Percentiles rank a stretch among this genome's conserved stretches.
phyloP scores from a whole-genome alignment of 345 rosid species.

The Capsella bursapastoris region DNA sequence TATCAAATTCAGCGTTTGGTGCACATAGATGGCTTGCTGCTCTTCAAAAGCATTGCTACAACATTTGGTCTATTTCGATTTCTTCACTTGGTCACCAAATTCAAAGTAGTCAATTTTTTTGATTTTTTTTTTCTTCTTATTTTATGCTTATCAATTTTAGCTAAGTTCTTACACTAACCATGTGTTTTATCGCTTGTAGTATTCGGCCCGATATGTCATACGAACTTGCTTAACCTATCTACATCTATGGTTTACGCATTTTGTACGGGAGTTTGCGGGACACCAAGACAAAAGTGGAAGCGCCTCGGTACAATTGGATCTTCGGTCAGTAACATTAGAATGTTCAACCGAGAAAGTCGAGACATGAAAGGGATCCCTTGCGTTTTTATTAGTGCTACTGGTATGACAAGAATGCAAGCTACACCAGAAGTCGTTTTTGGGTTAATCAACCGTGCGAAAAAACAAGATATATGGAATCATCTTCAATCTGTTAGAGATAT shows the following conservation, averaged over 20 bases:
- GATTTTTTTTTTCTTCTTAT: neutral
- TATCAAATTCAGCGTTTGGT: conserved; percentile 48
- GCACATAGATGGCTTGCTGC: conserved; percentile 60
- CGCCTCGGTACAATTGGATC: conserved; percentile 2
- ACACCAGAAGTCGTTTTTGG: conserved; percentile 48
- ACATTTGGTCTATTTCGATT: neutral
- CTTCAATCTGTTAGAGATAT: conserved; percentile 40
- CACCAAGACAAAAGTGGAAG: conserved; percentile 50
- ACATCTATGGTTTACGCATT: conserved; percentile 51
- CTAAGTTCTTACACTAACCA: neutral
- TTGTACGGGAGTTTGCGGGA: conserved; percentile 56
- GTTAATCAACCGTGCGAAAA: conserved; percentile 46
- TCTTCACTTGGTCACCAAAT: neutral
- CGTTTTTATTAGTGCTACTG: conserved; percentile 49
- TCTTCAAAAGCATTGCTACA: conserved; percentile 50
- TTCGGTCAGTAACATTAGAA: neutral
- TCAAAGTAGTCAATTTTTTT: neutral
- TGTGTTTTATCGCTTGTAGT: conserved; percentile 30
- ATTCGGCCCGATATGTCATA: conserved; percentile 41
- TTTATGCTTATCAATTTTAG: neutral
- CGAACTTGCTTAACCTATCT: conserved; percentile 56
- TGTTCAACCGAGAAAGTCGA: neutral
- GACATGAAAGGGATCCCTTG: conserved; percentile 30
- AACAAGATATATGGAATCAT: conserved; percentile 52
- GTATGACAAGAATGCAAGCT: conserved; percentile 56